Percentiles rank a stretch among this genome's conserved stretches.
These are phyloP conservation scores for Pichia membranifaciens DNA, from an alignment of 805 yeast genomes.

Conservation along the genomic window DNA sequence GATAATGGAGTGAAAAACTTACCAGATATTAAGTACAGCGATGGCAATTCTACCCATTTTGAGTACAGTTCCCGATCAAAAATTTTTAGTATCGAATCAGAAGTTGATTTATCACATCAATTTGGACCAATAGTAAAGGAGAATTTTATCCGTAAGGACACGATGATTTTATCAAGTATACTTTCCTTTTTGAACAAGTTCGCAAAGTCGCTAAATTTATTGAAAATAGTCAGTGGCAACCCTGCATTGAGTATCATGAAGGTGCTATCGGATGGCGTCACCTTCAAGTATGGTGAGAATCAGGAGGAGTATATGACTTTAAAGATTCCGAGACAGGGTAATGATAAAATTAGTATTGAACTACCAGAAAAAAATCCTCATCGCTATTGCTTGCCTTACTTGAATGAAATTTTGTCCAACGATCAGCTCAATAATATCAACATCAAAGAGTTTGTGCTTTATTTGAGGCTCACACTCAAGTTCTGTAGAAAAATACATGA, in stretches of 20 bases:
- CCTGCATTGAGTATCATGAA: slow-evolving; percentile 23
- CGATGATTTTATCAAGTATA: slow-evolving; percentile 19
- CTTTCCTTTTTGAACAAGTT: slow-evolving; percentile 25
- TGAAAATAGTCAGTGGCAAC: slow-evolving; percentile 28
- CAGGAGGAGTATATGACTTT: slow-evolving; percentile 25
- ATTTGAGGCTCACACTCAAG: slow-evolving; percentile 27
- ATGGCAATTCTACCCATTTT: slow-evolving; percentile 22
- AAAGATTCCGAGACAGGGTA: slow-evolving; percentile 17
- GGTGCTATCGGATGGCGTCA: slow-evolving; percentile 24
- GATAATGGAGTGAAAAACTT: slow-evolving; percentile 21
- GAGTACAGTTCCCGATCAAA: slow-evolving; percentile 22
- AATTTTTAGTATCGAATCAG: slow-evolving; percentile 27
- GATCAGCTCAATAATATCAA: slow-evolving; percentile 9
- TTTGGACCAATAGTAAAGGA: slow-evolving; percentile 3
- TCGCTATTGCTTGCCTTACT: slow-evolving; percentile 14
- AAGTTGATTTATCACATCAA: slow-evolving; percentile 22
- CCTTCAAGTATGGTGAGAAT: slow-evolving; percentile 29
- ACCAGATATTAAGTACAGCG: slow-evolving; percentile 24
- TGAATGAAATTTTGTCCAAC: slow-evolving; percentile 20
- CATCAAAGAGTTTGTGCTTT: slow-evolving; percentile 25
- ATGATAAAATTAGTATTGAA: slow-evolving; percentile 22
- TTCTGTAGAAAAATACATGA: slow-evolving; percentile 21
- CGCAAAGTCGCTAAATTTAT: slow-evolving; percentile 24
- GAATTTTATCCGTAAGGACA: not conserved
- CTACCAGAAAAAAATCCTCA: slow-evolving; percentile 30